These are phyloP conservation scores for Hypoxylon fuscum DNA, from an alignment of 495 filamentous ascomycete genomes.

Conservation along the genomic window DNA sequence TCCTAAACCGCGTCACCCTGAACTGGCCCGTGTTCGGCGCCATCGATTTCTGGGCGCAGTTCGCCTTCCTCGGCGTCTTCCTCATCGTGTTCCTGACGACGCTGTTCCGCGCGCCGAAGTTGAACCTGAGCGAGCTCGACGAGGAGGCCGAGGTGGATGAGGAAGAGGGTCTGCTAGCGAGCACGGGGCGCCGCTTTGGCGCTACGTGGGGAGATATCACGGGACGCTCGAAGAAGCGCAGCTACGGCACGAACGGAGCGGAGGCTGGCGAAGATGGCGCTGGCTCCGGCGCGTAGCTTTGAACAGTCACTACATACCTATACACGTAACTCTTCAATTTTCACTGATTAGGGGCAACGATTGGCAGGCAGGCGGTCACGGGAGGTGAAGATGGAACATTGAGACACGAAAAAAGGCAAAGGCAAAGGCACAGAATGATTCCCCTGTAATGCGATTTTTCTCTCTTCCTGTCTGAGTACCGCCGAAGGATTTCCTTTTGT, in stretches of 20 bases:
- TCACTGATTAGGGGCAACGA: neutral
- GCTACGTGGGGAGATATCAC: constrained; percentile 92
- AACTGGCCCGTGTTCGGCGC: constrained; percentile 97
- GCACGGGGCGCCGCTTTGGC: constrained; percentile 78
- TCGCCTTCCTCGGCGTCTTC: constrained; percentile 86
- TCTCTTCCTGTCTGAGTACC: too few species aligned
- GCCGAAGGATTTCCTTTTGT: too few species aligned
- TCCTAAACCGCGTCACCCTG: constrained; percentile 91
- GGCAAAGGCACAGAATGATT: too few species aligned
- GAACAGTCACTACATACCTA: neutral
- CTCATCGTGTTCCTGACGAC: constrained; percentile 77
- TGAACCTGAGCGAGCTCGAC: constrained; percentile 78
- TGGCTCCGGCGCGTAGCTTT: constrained; percentile 1
- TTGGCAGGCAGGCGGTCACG: neutral
- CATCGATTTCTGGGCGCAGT: constrained; percentile 94
- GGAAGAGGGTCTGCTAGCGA: constrained; percentile 89
- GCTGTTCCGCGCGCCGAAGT: constrained; percentile 79
- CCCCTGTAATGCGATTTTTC: too few species aligned
- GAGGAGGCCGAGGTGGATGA: constrained; percentile 94
- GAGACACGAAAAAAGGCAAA: too few species aligned
- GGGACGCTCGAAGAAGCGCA: constrained; percentile 51
- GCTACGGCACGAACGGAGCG: constrained; percentile 1
- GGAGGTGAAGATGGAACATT: neutral
- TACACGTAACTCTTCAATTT: too few species aligned
- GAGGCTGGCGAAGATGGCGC: constrained; percentile 1